Evolutionary conservation across 352 stramenopile genomes (phyloP), one percentile per base, ranked within the genome.

Genomic region (Plasmopara viticola): DNA sequence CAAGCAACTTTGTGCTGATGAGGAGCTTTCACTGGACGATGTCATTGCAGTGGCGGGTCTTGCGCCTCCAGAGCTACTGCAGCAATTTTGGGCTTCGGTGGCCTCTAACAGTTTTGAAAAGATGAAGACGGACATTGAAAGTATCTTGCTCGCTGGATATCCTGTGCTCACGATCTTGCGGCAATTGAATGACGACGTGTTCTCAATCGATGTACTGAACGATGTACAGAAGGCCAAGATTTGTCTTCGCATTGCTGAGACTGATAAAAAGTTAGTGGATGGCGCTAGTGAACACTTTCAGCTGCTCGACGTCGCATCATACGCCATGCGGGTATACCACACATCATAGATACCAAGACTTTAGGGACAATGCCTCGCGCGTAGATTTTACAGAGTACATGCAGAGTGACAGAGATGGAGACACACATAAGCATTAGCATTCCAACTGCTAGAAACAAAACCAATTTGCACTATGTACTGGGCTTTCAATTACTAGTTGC

Each of bases 281-380:
- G 94, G 94, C 18, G 93, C 89, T 12, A 97, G 96, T 72, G 96
- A 99, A 57, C 75, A 95, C 51, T 93, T 99, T 64, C 95, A 99
- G 69, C 74, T 99, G 40, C 79, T 98, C 67, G 90, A 97, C 56
- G 87, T 99, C 14, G 82, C 78, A 46, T 90, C 84, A 9, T 89
- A 78, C 58, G 82, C 94, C 44, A 90, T 94, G 78, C 72, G 78
- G 37, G 61, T 77, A 12, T 91, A 84, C 54, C 72, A 91, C 61
- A 60, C 51, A 25, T 67, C 52, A 53, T 51, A 55, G 15, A 37
- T 56, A 29, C 46, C 31, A 29, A 39, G 13, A 49, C 9, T 9
- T 30, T 60, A n/a, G 10, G 10, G 31, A 25, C 31, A 35, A 35
- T 35, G 31, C 2, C 31, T 48, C 44, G 42, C 3, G 20, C 20